These are phyloP conservation scores for Ciborinia camelliae DNA, from an alignment of 2,329 filamentous ascomycete species.

Conservation along the genomic window DNA sequence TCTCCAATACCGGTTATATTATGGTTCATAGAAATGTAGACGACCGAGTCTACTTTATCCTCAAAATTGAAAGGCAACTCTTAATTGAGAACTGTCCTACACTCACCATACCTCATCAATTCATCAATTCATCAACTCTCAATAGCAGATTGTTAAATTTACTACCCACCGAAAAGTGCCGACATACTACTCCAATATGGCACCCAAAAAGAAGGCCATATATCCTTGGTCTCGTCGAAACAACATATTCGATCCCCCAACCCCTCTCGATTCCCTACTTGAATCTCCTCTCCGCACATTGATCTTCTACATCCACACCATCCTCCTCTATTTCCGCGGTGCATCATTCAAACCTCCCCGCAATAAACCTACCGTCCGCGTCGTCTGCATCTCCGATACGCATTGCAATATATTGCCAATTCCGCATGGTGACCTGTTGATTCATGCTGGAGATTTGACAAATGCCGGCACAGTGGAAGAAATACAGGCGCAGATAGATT, in stretches of 20 bases:
- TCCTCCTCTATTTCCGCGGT: conserved; percentile 66
- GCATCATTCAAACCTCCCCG: conserved; percentile 57
- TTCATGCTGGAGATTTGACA: conserved; percentile 85
- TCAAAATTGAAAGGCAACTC: background rate
- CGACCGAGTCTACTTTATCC: background rate
- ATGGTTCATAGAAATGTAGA: conserved; percentile 1
- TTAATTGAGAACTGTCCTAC: conserved; percentile 3
- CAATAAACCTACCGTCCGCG: conserved; percentile 57
- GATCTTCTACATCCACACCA: conserved; percentile 58
- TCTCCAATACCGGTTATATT: background rate
- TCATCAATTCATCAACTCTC: background rate
- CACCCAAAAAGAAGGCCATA: conserved; percentile 22
- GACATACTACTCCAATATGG: conserved; percentile 2
- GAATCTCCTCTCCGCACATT: conserved; percentile 65
- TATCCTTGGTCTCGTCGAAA: conserved; percentile 35
- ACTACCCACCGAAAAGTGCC: background rate
- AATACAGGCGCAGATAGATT: conserved; percentile 81
- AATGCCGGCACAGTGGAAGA: conserved; percentile 67
- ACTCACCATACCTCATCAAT: background rate
- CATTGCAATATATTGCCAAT: conserved; percentile 65
- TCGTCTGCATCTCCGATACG: conserved; percentile 90
- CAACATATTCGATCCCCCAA: conserved; percentile 35
- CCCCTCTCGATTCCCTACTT: conserved; percentile 60
- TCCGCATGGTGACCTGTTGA: conserved; percentile 76
- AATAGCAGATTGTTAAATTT: background rate